Evolutionary conservation across 345 rosid genomes (phyloP), one percentile per base, ranked within the genome.

Genomic region (Erodium maritimum): DNA sequence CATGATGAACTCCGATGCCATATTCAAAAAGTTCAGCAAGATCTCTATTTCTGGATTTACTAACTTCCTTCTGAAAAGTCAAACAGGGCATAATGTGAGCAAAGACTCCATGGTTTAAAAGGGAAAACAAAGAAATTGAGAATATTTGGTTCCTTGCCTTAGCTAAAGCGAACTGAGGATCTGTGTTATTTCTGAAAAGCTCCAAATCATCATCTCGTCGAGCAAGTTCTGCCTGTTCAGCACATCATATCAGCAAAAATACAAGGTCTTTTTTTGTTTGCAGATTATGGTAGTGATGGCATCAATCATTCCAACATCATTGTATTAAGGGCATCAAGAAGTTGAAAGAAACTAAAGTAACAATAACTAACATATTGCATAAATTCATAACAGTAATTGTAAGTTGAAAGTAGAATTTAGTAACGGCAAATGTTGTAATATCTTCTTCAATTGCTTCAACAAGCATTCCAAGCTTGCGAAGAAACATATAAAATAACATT

Each of bases 31-130:
- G 87, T 70, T 81, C 72, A 65, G 81, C 85, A 61, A 91, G 79
- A 79, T 91, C 96, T 75, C 80, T 88, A 80, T 91, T 91, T 77
- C 98, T 88, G 52, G 98, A 91, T 81, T 91, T 91, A 16, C 73
- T 70, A 59, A 91, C 96, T 25, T 91, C 98, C 74, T 66, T 86
- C 98, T 91, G 82, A 63, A 60, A 73, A 63, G 58, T 65, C 70
- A 45, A 66, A 65, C 66, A 66, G 17, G 45, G 37, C 22, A 56
- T 33, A 60, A 25, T 58, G 56, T 45, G 21, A 74, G 67, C 54
- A 46, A 33, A 69, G 50, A 50, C 64, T 10, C 52, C 20, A 46
- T 14, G 34, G 21, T 7, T 55, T 5, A 50, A 52, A 14, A 42
- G 17, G 16, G 34, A 64, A 55, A 58, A 55, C 55, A 51, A 33